phyloP scores from a whole-genome alignment of 2,329 filamentous ascomycete genomes.

The Talaromyces sp. region DNA sequence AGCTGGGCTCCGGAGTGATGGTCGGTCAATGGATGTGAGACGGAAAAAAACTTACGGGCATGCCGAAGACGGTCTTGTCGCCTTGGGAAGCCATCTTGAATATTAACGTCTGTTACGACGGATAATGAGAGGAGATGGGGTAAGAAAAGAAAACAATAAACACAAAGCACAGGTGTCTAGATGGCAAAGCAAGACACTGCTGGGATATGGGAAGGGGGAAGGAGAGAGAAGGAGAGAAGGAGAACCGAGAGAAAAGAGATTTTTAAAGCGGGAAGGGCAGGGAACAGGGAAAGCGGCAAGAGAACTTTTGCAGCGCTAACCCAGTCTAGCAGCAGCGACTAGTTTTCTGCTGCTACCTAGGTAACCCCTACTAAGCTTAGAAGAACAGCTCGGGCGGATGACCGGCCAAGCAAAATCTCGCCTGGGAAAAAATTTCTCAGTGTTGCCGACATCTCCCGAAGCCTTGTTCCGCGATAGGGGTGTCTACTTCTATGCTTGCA shows the following conservation, averaged over 20 bases:
- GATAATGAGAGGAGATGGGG: conserved; percentile 38
- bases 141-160: conserved; percentile 35
- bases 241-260: conserved; percentile 33
- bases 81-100: conserved; percentile 48
- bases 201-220: conserved; percentile 28
- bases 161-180: conserved; percentile 11
- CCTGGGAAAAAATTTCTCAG: conserved; percentile 13
- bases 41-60: conserved; percentile 42
- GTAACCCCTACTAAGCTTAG: conserved; percentile 10
- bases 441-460: conserved; percentile 40
- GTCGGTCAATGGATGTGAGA: conserved; percentile 5
- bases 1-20: conserved; percentile 13
- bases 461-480: conserved; percentile 14
- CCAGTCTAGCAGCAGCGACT: not conserved
- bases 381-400: conserved; percentile 9
- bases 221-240: conserved; percentile 41
- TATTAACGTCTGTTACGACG: conserved; percentile 34
- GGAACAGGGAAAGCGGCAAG: conserved; percentile 23
- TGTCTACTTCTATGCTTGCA: not conserved
- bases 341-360: not conserved
- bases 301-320: conserved; percentile 16
- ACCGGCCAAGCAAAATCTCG: not conserved
- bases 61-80: conserved; percentile 55
- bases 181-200: conserved; percentile 11
- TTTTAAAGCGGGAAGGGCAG: conserved; percentile 36